Conservation (phyloP, 768 basidiomycete genomes). For the Amanita rubescens region DNA sequence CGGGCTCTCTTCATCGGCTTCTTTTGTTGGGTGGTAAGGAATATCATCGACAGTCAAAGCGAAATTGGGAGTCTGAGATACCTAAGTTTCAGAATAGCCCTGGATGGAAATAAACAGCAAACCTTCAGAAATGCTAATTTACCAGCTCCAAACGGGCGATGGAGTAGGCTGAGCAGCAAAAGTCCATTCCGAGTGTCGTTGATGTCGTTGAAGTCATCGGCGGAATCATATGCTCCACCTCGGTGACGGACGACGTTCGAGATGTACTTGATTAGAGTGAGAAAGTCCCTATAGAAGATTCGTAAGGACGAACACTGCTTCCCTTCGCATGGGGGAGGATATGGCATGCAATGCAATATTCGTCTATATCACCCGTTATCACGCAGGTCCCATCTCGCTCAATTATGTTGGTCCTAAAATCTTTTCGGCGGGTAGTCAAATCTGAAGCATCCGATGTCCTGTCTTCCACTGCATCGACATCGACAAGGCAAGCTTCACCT, state of each 20-base stretch:
- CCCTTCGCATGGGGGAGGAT: background rate
- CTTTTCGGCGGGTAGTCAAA: background rate
- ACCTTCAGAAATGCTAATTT: conserved; percentile 9
- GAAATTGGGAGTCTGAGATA: background rate
- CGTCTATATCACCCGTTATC: background rate
- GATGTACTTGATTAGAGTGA: conserved; percentile 8
- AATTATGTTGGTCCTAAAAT: conserved; percentile 4
- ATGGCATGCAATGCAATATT: conserved; percentile 9
- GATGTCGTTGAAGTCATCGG: conserved; percentile 7
- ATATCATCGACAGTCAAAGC: background rate
- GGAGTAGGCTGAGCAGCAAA: background rate
- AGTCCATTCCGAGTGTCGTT: conserved; percentile 5
- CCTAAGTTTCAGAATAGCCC: conserved; percentile 1
- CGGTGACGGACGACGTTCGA: conserved; percentile 1
- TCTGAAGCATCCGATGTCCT: conserved; percentile 2
- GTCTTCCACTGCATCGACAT: conserved; percentile 9
- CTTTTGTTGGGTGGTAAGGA: background rate
- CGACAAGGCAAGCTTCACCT: conserved; percentile 10
- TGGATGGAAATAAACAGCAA: background rate
- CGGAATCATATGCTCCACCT: conserved; percentile 3
- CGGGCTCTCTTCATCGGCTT: conserved; percentile 2
- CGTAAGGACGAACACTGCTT: conserved; percentile 6
- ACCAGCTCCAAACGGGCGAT: conserved; percentile 8
- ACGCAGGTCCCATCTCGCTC: conserved; percentile 9
- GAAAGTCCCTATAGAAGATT: background rate